Conservation (phyloP, 169 alveolate genomes). For the Amoebophrya sp. region DNA sequence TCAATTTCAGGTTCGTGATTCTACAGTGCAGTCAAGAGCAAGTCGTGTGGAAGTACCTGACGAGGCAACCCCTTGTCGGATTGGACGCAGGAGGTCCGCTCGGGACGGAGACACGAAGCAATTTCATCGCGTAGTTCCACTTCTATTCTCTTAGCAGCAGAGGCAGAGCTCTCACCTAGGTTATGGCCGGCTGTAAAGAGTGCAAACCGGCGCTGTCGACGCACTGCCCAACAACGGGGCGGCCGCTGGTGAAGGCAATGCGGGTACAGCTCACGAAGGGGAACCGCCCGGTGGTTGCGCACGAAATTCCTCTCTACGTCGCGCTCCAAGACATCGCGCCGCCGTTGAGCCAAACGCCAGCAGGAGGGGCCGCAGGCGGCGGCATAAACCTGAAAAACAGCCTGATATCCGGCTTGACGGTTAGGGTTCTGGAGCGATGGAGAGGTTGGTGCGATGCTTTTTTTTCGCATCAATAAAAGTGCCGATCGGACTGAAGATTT, state of each 20-base stretch:
- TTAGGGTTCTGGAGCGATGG: not conserved
- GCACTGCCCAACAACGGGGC: no score
- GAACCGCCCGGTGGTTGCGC: not conserved
- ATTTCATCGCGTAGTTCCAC: no score
- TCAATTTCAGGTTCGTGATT: no score
- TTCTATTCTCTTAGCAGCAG: no score
- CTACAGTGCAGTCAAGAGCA: no score
- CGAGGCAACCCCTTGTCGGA: no score
- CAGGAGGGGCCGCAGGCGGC: not conserved
- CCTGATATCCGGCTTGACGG: not conserved
- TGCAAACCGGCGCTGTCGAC: no score
- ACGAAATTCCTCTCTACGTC: not conserved
- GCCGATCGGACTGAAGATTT: not conserved
- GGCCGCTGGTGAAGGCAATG: not conserved
- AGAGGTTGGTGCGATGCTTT: not conserved
- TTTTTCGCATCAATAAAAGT: not conserved
- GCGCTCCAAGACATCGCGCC: not conserved
- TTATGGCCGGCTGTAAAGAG: no score
- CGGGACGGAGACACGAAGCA: no score
- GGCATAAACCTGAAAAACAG: not conserved
- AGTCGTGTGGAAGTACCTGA: no score
- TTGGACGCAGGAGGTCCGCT: no score
- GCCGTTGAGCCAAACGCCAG: not conserved
- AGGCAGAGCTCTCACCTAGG: no score
- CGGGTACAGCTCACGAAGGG: not conserved